Evolutionary conservation across 805 yeast genomes (phyloP), one percentile per base, ranked within the genome.

Genomic region (Nakazawaea ambrosiae): DNA sequence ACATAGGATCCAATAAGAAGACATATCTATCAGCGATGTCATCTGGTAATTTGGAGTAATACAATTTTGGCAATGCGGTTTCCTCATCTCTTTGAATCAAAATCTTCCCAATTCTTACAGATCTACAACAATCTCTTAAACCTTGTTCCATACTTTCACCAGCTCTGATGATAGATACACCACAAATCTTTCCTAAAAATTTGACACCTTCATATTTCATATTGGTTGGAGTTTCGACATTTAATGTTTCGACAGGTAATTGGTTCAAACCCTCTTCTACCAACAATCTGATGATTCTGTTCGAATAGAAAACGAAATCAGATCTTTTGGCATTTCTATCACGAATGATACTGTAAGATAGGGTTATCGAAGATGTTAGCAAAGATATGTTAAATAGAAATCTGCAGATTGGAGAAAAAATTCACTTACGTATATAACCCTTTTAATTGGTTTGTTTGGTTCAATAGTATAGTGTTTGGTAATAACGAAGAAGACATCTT

Each of bases 61-160:
- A 92, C 39, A 92, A 66, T 57, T 87, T 85, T 30, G 98, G 97
- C 49, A 73, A 60, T 2, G 97, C 96, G 19, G 97, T 92, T 63
- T 92, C 98, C 63, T 92, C 99, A 55, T 92, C 97, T 62, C 99
- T 76, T 66, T 92, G 99, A 50, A 92, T 92, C 55, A 92, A 69
- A 49, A 92, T 90, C 68, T 92, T 92, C 37, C 99, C 99, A 43
- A 92, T 84, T 55, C 97, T 73, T 27, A 92, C 98, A 9, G 95
- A 82, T 47, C 98, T 75, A 59, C 97, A 88, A 62, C 98, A 90
- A 58, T 90, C 97, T 59, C 99, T 78, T 46, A 92, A 68, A 24
- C 97, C 98, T 70, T 87, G 95, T 62, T 92, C 99, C 99, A 92
- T 92, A 31, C 95, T 82, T 61, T 92, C 99, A 48, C 99, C 99